Evolutionary conservation across 78 protist genomes (phyloP), one percentile per base, ranked within the genome.

Genomic region (Speleostelium caveatum): DNA sequence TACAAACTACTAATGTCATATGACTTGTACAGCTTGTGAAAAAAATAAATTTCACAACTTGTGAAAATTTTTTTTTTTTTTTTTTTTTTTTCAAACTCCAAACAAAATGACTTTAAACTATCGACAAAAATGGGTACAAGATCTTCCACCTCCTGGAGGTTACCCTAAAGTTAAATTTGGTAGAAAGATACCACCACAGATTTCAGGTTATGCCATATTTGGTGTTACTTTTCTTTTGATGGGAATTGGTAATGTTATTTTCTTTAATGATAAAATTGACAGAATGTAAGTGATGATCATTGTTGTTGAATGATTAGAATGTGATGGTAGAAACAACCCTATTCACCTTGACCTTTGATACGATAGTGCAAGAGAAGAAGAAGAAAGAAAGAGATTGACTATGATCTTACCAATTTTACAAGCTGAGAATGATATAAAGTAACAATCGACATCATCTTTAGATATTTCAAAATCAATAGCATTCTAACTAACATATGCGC

Each of bases 101-200:
- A n/a, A n/a, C n/a, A n/a, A n/a, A n/a, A n/a, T n/a, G n/a, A n/a
- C n/a, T n/a, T 21, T 56, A 56, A 59, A 75, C 24, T 60, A 62
- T 32, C 60, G 22, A 45, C 86, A 83, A 60, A 75, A 30, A 42
- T 83, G 90, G 90, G 78, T 69, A 41, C 90, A 83, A 69, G 90
- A 83, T 45, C 33, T 83, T 17, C 90, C 90, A 83, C 90, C 90
- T 42, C 71, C 72, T 17, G 90, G 90, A 30, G 90, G 90, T 58
- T 83, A 26, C 53, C 74, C 76, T 49, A 35, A 73, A 59, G 28
- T 83, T 28, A 12, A 24, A 17, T 83, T 32, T 42, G 72, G 71
- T 69, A 83, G 90, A 83, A 61, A 28, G 22, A 26, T 75, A 67
- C 61, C 72, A 59, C n/a, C 65, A 73, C 65, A 62, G 49, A 22